Evolutionary conservation across 2,329 filamentous ascomycete species (phyloP).

Genomic region (Pestalotiopsis fici): DNA sequence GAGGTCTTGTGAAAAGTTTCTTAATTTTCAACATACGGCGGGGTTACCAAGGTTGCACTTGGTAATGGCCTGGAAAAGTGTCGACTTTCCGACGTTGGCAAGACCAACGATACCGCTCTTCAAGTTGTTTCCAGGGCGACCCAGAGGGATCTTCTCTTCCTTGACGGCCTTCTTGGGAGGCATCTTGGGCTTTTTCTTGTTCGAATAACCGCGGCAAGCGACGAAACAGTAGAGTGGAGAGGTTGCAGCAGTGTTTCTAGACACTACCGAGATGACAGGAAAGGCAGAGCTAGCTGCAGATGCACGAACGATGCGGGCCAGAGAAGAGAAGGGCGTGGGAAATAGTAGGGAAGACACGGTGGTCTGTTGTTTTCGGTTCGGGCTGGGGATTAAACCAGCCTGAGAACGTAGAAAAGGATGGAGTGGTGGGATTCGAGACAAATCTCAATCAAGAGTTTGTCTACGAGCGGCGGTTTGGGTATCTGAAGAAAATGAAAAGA

Average conservation of each 20-base stretch:
- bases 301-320: conserved; percentile 46
- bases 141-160: conserved; percentile 95
- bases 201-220: conserved; percentile 58
- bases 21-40: conserved; percentile 64
- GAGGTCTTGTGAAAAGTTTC: conserved; percentile 15
- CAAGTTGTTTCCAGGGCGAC: conserved; percentile 94
- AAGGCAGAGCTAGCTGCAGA: conserved; percentile 70
- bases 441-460: conserved; percentile 13
- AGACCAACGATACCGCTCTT: conserved; percentile 99
- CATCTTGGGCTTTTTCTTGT: conserved; percentile 70
- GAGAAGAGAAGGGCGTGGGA: conserved; percentile 55
- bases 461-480: conserved; percentile 17
- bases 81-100: conserved; percentile 99
- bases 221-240: conserved; percentile 38
- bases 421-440: conserved; percentile 7
- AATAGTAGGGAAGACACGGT: conserved; percentile 44
- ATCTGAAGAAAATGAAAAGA: conserved; percentile 14
- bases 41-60: conserved; percentile 97
- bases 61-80: conserved; percentile 98
- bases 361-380: conserved; percentile 24
- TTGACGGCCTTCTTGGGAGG: conserved; percentile 89
- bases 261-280: conserved; percentile 44
- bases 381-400: conserved; percentile 36
- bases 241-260: conserved; percentile 41
- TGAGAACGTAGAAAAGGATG: not conserved